These are phyloP conservation scores for Talaromyces piceae DNA, from an alignment of 2,329 filamentous ascomycete species.

Conservation along the genomic window DNA sequence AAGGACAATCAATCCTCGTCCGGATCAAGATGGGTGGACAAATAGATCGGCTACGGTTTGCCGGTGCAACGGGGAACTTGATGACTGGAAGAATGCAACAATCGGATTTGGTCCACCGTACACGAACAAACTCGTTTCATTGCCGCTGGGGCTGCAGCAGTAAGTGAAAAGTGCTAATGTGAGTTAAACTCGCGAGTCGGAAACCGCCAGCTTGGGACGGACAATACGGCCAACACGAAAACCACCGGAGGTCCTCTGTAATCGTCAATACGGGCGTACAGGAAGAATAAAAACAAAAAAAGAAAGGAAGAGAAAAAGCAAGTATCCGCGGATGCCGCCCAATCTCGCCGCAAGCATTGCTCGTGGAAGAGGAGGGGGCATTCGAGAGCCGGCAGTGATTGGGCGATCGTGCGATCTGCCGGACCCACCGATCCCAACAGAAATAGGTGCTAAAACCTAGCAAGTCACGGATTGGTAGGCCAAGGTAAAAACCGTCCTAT, in stretches of 20 bases:
- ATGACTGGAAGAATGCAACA: too few species aligned
- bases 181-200: too few species aligned
- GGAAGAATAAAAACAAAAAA: neutral
- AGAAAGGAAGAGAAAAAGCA: neutral
- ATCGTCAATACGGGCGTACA: neutral
- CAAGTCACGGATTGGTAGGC: neutral
- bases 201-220: neutral
- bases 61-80: too few species aligned
- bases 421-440: neutral
- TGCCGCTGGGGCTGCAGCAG: too few species aligned
- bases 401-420: constrained; percentile 10
- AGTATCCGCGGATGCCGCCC: constrained; percentile 11
- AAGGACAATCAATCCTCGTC: too few species aligned
- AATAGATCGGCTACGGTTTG: too few species aligned
- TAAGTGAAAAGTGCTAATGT: too few species aligned
- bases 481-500: neutral
- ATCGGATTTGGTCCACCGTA: too few species aligned
- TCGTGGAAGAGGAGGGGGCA: constrained; percentile 7
- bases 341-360: constrained; percentile 4
- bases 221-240: too few species aligned
- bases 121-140: too few species aligned
- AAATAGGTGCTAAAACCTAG: neutral
- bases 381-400: too few species aligned
- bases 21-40: too few species aligned
- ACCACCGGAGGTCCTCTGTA: neutral